Evolutionary conservation across 2,329 filamentous ascomycete genomes (phyloP).

Genomic region (Phaeosphaeriaceae sp.): DNA sequence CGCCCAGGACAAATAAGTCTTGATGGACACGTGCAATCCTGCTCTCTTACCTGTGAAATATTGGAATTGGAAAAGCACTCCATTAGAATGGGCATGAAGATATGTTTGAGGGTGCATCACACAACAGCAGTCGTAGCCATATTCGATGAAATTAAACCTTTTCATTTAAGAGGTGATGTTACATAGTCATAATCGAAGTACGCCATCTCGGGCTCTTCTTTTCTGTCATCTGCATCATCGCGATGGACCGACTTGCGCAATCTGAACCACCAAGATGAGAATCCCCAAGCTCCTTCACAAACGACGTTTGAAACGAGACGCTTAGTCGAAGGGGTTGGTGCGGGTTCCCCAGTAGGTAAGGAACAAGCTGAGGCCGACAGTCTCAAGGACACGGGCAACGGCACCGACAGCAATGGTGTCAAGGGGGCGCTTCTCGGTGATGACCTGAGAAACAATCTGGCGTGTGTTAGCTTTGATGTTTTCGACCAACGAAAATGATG

Average conservation of each 20-base stretch:
- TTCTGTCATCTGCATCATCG: conserved; percentile 29
- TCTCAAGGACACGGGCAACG: conserved; percentile 87
- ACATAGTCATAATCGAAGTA: conserved; percentile 36
- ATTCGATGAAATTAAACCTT: conserved; percentile 4
- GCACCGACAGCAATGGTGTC: conserved; percentile 89
- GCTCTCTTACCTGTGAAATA: too few relatives aligned
- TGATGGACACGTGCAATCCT: too few relatives aligned
- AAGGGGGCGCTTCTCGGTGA: conserved; percentile 89
- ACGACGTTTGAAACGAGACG: conserved; percentile 16
- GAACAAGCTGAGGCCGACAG: conserved; percentile 88
- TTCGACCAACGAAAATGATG: too few relatives aligned
- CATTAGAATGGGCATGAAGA: too few relatives aligned
- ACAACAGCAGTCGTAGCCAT: not conserved
- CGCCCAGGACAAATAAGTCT: too few relatives aligned
- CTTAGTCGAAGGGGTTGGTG: conserved; percentile 88
- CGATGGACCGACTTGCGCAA: conserved; percentile 26
- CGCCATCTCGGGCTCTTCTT: conserved; percentile 25
- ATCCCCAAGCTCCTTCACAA: conserved; percentile 27
- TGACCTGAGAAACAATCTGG: conserved; percentile 83
- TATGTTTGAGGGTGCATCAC: too few relatives aligned
- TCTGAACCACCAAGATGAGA: conserved; percentile 35
- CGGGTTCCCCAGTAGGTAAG: conserved; percentile 97
- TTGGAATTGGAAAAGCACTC: too few relatives aligned
- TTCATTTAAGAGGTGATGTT: conserved; percentile 34
- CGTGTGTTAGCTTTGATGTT: conserved; percentile 29